A percentile compares a stretch with the other conserved stretches of the same genome.
Evolutionary conservation across 2,329 filamentous ascomycete species (phyloP).

Genomic region (Penicillium sp.): DNA sequence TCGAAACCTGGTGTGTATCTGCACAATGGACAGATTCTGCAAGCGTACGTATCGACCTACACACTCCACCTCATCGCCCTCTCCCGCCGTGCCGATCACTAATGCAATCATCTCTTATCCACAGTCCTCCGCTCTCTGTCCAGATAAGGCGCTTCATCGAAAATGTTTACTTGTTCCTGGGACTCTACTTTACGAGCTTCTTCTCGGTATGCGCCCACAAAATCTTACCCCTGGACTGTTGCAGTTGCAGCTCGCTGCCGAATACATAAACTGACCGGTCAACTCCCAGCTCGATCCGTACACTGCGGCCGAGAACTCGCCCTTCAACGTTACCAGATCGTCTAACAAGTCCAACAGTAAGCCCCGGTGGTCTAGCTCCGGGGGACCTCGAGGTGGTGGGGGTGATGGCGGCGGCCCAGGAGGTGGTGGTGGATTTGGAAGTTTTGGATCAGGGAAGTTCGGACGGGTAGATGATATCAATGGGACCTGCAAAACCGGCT

Average conservation of each 20-base stretch:
- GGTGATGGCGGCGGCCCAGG: conserved; percentile 33
- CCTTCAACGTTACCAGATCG: conserved; percentile 49
- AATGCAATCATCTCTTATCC: conserved; percentile 11
- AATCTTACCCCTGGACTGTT: not conserved
- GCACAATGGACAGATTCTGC: conserved; percentile 46
- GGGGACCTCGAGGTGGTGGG: conserved; percentile 28
- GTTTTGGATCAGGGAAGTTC: conserved; percentile 42
- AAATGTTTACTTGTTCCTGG: conserved; percentile 52
- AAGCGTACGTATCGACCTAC: conserved; percentile 32
- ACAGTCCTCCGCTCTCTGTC: conserved; percentile 51
- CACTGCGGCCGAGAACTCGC: conserved; percentile 49
- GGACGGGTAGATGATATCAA: conserved; percentile 55
- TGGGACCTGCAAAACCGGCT: conserved; percentile 52
- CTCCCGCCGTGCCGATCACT: conserved; percentile 2
- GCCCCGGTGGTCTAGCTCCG: conserved; percentile 30
- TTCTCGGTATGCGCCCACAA: conserved; percentile 48
- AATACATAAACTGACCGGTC: conserved; percentile 20
- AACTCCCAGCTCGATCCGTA: conserved; percentile 50
- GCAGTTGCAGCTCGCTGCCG: not conserved
- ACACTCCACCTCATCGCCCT: not conserved
- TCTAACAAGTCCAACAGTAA: conserved; percentile 30
- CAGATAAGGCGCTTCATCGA: conserved; percentile 49
- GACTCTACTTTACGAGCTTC: conserved; percentile 54
- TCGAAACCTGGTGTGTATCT: conserved; percentile 40
- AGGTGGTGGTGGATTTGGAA: conserved; percentile 35